Percentiles rank a stretch among this genome's conserved stretches.
These are phyloP conservation scores for Periconia sp. DNA, from an alignment of 2,329 filamentous ascomycete genomes.

Conservation along the genomic window DNA sequence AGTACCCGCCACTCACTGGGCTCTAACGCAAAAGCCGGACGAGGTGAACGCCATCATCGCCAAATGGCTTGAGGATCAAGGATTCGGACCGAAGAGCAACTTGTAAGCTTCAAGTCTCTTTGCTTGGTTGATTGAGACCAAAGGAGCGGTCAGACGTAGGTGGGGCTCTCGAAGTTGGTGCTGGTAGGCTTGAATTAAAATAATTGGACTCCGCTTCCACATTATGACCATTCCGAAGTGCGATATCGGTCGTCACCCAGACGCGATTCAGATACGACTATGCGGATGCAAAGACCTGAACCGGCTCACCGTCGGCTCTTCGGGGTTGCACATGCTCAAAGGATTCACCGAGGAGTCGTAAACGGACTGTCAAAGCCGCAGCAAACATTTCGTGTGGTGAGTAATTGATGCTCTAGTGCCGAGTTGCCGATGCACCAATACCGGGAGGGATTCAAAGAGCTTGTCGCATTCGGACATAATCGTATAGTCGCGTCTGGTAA, in stretches of 20 bases:
- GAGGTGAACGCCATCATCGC: constrained; percentile 73
- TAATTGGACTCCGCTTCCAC: not conserved
- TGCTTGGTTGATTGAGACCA: not conserved
- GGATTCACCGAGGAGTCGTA: too few species aligned
- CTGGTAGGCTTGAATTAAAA: constrained; percentile 8
- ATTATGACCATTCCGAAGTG: not conserved
- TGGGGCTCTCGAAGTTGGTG: not conserved
- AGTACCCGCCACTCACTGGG: constrained; percentile 81
- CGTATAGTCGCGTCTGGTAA: constrained; percentile 6
- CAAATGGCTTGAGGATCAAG: constrained; percentile 69
- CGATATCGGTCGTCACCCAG: constrained; percentile 19
- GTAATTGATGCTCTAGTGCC: too few species aligned
- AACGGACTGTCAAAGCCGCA: too few species aligned
- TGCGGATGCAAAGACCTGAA: not conserved
- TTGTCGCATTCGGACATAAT: too few species aligned
- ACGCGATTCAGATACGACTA: constrained; percentile 5
- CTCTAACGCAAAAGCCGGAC: constrained; percentile 72
- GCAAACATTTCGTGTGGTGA: too few species aligned
- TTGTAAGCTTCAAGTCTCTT: constrained; percentile 41
- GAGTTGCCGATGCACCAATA: too few species aligned
- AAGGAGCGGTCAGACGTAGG: constrained; percentile 9
- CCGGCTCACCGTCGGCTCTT: constrained; percentile 12
- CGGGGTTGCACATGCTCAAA: constrained; percentile 12
- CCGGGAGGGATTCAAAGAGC: too few species aligned
- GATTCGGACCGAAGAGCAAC: constrained; percentile 53